Evolutionary conservation across 768 basidiomycete species (phyloP), one percentile per base, ranked within the genome.

Genomic region (Daedaleopsis nitida): DNA sequence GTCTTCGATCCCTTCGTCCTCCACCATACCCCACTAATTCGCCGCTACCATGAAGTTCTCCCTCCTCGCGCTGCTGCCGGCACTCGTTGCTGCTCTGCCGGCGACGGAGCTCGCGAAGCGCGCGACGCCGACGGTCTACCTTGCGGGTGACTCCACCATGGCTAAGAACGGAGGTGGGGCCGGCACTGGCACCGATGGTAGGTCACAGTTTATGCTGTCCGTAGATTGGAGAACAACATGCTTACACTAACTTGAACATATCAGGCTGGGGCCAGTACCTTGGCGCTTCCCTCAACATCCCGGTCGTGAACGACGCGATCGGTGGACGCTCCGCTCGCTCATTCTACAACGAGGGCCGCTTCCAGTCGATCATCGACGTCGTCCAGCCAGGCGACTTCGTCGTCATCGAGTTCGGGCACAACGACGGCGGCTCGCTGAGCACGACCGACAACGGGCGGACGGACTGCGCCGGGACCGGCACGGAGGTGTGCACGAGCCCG

Each of bases 391-490:
- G 63, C 9, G 66, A 66, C 55, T 60, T 54, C 37, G 80, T 78
- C 19, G 66, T 81, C 57, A 78, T 81, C 54, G 76, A 78, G 59
- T 81, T 83, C 52, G 81, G 81, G 2, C 82, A 82, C 64, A 83
- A 82, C 62, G 81, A 82, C 53, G 35, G 68, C 54, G 35, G 68
- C 54, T 55, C 57, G 51, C 47, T 53, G 55, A 35, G 56, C 45
- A 45, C 65, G 43, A 64, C 52, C 27, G 54, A 58, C 58, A 64
- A 59, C 55, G 50, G 58, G 49, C 52, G 54, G 17, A 51, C 58
- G 14, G 42, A 55, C 52, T 60, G 52, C 42, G 51, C 52, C 50
- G 44, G 60, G 55, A 16, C 63, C 43, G 32, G 52, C 39, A 37
- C 24, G 17, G 21, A 58, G 37, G 37, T 47, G 43, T 48, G 24